phyloP scores from a whole-genome alignment of 1,284 basidiomycete species.

The Cerioporus squamosus region DNA sequence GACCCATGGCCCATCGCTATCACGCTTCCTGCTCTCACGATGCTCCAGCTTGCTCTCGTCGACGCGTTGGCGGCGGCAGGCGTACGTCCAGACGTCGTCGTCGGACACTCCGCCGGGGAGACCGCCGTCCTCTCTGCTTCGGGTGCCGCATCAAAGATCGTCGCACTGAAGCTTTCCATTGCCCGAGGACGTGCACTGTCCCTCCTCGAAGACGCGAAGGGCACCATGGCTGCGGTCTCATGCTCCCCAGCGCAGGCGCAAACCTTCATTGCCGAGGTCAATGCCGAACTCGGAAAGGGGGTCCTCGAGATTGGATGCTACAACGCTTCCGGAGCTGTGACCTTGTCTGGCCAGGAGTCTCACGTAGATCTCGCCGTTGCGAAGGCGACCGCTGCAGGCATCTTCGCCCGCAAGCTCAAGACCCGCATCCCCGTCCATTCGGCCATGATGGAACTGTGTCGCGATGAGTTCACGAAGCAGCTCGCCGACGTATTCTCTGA shows the following conservation, averaged over 20 bases:
- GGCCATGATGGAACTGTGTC: conserved; percentile 37
- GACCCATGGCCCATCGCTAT: conserved; percentile 38
- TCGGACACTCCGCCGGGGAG: conserved; percentile 50
- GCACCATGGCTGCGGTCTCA: conserved; percentile 47
- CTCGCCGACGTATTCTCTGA: conserved; percentile 32
- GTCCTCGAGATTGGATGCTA: conserved; percentile 42
- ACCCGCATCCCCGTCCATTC: conserved; percentile 41
- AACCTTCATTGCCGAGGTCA: conserved; percentile 26
- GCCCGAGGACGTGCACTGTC: conserved; percentile 41
- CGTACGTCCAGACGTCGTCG: conserved; percentile 39
- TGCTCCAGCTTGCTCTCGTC: conserved; percentile 48
- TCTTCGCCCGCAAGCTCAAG: conserved; percentile 38
- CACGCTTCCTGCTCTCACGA: conserved; percentile 42
- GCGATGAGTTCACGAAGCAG: conserved; percentile 24
- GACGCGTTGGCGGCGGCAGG: conserved; percentile 42
- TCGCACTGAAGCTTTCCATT: conserved; percentile 47
- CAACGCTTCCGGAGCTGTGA: conserved; percentile 40
- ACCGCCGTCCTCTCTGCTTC: conserved; percentile 47
- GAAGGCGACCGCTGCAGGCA: conserved; percentile 31
- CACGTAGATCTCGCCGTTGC: conserved; percentile 35
- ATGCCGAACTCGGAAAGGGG: conserved; percentile 7
- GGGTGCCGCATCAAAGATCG: conserved; percentile 41
- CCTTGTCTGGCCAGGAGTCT: conserved; percentile 37
- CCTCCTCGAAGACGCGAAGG: conserved; percentile 35
- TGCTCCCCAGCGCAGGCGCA: conserved; percentile 35